Percentiles rank a stretch among this genome's conserved stretches.
Evolutionary conservation across 2,329 filamentous ascomycete species (phyloP).

Genomic region (Parasarocladium wereldwijsianum): DNA sequence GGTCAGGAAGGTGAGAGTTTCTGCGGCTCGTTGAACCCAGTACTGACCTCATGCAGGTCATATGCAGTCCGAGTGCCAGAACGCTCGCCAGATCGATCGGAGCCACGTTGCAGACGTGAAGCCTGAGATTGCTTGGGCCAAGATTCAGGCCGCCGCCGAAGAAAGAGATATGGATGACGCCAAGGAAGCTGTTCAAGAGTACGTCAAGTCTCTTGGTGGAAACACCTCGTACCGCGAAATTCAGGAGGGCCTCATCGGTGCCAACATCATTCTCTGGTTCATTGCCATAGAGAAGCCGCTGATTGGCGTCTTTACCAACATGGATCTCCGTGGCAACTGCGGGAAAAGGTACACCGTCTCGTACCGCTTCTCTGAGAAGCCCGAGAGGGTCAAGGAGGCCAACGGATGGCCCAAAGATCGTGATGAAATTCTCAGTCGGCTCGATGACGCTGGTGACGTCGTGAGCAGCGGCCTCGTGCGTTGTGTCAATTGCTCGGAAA

Average conservation of each 20-base stretch:
- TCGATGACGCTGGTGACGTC: constrained; percentile 51
- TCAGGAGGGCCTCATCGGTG: constrained; percentile 42
- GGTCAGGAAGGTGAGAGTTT: constrained; percentile 35
- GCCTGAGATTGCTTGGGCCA: constrained; percentile 42
- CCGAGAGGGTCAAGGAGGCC: constrained; percentile 42
- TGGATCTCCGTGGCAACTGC: constrained; percentile 57
- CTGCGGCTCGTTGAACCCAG: background rate
- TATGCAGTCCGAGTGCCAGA: constrained; percentile 37
- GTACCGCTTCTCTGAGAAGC: constrained; percentile 44
- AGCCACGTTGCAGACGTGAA: constrained; percentile 30
- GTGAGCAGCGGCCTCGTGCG: constrained; percentile 42
- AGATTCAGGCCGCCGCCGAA: constrained; percentile 34
- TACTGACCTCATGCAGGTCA: constrained; percentile 32
- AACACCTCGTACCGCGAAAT: constrained; percentile 43
- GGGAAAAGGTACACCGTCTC: constrained; percentile 49
- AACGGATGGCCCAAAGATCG: constrained; percentile 42
- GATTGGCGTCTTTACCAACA: constrained; percentile 47
- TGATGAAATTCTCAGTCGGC: constrained; percentile 47
- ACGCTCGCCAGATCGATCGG: constrained; percentile 43
- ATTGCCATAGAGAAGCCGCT: constrained; percentile 45
- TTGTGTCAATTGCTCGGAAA: constrained; percentile 48
- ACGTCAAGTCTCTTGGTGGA: constrained; percentile 42
- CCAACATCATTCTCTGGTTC: constrained; percentile 40
- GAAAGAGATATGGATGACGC: constrained; percentile 47
- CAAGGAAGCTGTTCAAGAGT: constrained; percentile 43